phyloP scores from a whole-genome alignment of 116 monocot species.

The Posidonia oceanica region DNA sequence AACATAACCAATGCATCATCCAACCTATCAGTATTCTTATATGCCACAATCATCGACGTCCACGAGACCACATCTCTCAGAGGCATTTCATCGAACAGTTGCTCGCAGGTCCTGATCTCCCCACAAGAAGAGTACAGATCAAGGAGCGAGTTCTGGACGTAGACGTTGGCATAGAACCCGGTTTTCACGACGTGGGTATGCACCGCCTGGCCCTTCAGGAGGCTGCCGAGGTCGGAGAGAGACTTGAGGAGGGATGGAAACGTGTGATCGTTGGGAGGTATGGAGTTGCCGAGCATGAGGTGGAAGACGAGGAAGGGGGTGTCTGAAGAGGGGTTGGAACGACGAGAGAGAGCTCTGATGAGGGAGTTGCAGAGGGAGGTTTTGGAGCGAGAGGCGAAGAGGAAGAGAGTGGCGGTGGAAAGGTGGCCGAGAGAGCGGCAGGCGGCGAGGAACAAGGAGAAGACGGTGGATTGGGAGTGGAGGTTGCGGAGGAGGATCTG shows the following conservation, averaged over 20 bases:
- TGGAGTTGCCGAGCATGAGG: constrained; percentile 12
- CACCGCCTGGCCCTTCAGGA: constrained; percentile 6
- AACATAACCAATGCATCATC: constrained; percentile 25
- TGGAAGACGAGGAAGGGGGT: constrained; percentile 8
- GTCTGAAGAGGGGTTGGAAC: constrained; percentile 7
- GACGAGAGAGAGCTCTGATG: constrained; percentile 9
- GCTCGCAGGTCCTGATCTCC: constrained; percentile 2
- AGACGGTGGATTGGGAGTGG: constrained; percentile 18
- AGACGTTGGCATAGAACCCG: constrained; percentile 14
- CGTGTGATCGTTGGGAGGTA: constrained; percentile 29
- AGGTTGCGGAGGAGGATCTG: constrained; percentile 28
- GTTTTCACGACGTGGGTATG: constrained; percentile 22
- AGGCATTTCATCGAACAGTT: constrained; percentile 50
- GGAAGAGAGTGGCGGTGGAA: constrained; percentile 13
- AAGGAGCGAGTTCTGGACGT: constrained; percentile 28
- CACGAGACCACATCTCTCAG: constrained; percentile 37
- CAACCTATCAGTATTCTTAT: constrained; percentile 3
- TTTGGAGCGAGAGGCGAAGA: constrained; percentile 15
- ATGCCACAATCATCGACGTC: constrained; percentile 35
- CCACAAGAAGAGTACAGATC: constrained; percentile 26
- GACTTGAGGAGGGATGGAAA: constrained; percentile 37
- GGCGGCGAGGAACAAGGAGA: constrained; percentile 21
- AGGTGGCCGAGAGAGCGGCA: constrained; percentile 12
- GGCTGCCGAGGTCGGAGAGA: constrained; percentile 15
- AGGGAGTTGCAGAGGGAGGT: constrained; percentile 22